phyloP scores from a whole-genome alignment of 176 grass and related monocot genomes.

The Zea luxurians region DNA sequence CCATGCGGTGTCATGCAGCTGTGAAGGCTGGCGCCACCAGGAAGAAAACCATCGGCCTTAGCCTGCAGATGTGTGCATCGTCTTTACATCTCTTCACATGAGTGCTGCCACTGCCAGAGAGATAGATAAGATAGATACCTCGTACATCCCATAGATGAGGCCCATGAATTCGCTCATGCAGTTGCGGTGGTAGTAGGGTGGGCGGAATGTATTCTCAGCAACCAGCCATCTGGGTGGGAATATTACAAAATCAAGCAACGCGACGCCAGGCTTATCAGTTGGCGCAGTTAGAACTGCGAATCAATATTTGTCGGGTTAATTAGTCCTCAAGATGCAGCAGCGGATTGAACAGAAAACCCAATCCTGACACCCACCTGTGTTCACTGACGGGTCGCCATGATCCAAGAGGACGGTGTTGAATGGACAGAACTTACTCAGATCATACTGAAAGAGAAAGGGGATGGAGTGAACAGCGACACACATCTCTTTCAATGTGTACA shows the following conservation, averaged over 20 bases:
- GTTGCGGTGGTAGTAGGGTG: conserved; percentile 91
- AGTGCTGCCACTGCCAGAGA: neutral
- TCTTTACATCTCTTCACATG: neutral
- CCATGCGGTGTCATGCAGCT: conserved; percentile 97
- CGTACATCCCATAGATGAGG: conserved; percentile 70
- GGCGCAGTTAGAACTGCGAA: conserved; percentile 78
- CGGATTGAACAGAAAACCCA: too few species aligned
- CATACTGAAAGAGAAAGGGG: conserved; percentile 59
- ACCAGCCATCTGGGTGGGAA: conserved; percentile 91
- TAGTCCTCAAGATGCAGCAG: too few species aligned
- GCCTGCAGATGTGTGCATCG: conserved; percentile 46
- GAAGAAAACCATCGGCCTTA: conserved; percentile 90
- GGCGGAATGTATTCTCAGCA: conserved; percentile 86
- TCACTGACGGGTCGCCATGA: conserved; percentile 77
- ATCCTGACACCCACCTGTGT: conserved; percentile 50
- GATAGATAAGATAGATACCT: conserved; percentile 37
- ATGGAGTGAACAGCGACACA: conserved; percentile 20
- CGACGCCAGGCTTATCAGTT: conserved; percentile 82
- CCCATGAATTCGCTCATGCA: conserved; percentile 99
- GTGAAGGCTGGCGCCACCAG: conserved; percentile 88
- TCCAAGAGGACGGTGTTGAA: conserved; percentile 93
- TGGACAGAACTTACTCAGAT: conserved; percentile 89
- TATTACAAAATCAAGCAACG: conserved; percentile 89
- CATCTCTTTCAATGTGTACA: neutral
- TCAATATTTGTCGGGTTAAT: neutral